Conservation (phyloP, 2,329 filamentous ascomycete species). For the Lasiodiplodia sp. region DNA sequence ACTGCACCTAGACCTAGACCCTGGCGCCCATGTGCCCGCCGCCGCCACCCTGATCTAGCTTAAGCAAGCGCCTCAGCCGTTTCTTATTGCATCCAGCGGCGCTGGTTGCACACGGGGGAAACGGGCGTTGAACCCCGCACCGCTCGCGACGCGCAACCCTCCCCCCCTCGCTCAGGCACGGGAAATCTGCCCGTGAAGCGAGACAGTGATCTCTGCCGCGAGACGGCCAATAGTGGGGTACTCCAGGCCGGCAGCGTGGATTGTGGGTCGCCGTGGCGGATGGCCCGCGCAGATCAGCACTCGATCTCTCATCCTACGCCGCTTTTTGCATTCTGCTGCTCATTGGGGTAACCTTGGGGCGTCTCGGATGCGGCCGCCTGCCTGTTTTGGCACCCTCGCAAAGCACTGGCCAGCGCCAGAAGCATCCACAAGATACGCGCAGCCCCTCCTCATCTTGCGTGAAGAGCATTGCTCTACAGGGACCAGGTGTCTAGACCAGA, state of each 20-base stretch:
- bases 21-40: slow-evolving; percentile 1
- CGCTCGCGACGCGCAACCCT: slow-evolving; percentile 10
- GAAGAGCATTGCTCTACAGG: slow-evolving; percentile 3
- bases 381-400: slow-evolving; percentile 6
- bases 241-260: slow-evolving; percentile 20
- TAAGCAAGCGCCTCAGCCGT: slow-evolving; percentile 19
- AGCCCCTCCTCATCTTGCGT: slow-evolving; percentile 15
- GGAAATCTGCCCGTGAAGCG: background rate
- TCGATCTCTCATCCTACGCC: slow-evolving; percentile 24
- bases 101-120: slow-evolving; percentile 16
- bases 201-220: background rate
- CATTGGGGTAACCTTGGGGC: background rate
- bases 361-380: slow-evolving; percentile 14
- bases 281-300: slow-evolving; percentile 22
- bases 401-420: slow-evolving; percentile 22
- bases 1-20: slow-evolving; percentile 8
- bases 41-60: slow-evolving; percentile 15
- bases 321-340: slow-evolving; percentile 16
- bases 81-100: slow-evolving; percentile 24
- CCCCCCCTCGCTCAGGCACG: slow-evolving; percentile 8
- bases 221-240: slow-evolving; percentile 10
- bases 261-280: slow-evolving; percentile 23
- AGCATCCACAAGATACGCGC: slow-evolving; percentile 6
- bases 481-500: slow-evolving; percentile 5
- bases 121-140: slow-evolving; percentile 10